Base-by-base conservation (phyloP, 2,329 filamentous ascomycete genomes). In the Colletotrichum sp. region DNA sequence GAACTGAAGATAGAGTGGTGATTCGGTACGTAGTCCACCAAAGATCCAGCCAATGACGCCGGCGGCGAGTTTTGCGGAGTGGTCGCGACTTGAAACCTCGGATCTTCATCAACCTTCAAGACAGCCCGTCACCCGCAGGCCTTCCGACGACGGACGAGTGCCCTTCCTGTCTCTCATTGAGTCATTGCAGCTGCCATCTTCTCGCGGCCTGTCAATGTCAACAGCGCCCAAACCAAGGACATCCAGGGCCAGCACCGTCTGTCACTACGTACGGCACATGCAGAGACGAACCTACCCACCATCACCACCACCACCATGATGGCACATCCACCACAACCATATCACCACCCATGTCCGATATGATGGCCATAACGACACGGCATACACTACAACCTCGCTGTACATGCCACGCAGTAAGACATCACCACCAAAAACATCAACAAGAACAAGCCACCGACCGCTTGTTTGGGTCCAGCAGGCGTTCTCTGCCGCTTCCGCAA, bases 41-140 rank as follows among this genome's bases (percentile, higher is more conserved):
- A 2, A n/a, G 39, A n/a, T 10, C 9, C 16, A 26, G 13, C 43
- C 34, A 63, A 43, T 48, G 52, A 67, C 24, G n/a, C 70, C 26
- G 65, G 18, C 39, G 57, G 66, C 30, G 59, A 34, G 32, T 57
- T 66, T 24, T 59, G 34, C 21, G 39, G 13, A 43, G 34, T 57
- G 34, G 39, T 26, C 60, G 68, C 21, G 28, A 75, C 64, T 36
- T 75, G 73, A 75, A 75, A 75, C 73, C 66, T 72, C 73, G 69
- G 64, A 75, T 60, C 64, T 68, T 36, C 70, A 30, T 59, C 70
- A 65, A 59, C 57, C 73, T 60, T 68, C 72, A 39, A 68, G 16
- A 71, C 68, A 48, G 43, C 43, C n/a, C 43, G 43, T 48, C 43
- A 39, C 18, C 52, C 48, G 60, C 60, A 21, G 34, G 18, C 55